Evolutionary conservation across 331 rosid genomes (phyloP).

Genomic region (Malus hybrid): DNA sequence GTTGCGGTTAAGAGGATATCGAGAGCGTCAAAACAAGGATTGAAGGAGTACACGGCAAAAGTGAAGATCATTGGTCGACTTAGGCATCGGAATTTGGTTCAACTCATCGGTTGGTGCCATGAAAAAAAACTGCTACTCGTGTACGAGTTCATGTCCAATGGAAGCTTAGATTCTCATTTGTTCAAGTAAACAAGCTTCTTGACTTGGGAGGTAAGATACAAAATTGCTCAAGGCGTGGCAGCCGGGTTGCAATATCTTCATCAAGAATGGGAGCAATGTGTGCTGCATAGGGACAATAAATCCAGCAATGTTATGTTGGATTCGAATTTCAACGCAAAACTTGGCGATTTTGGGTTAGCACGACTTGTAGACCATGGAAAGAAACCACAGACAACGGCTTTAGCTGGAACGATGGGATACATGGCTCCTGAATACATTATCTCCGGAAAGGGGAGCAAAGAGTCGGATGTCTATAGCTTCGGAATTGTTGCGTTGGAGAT

Average conservation of each 20-base stretch:
- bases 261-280: neutral
- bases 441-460: neutral
- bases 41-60: too few species aligned
- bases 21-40: neutral
- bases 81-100: neutral
- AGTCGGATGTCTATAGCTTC: neutral
- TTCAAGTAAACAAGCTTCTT: neutral
- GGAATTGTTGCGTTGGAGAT: neutral
- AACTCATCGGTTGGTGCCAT: neutral
- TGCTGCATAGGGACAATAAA: neutral
- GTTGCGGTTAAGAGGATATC: neutral
- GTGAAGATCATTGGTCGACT: neutral
- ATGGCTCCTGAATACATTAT: neutral
- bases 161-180: neutral
- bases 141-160: neutral
- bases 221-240: neutral
- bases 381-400: neutral
- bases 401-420: neutral
- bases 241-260: neutral
- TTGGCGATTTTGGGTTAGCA: neutral
- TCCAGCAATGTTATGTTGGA: neutral
- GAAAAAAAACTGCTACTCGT: neutral
- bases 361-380: neutral
- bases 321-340: neutral
- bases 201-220: neutral